phyloP scores from a whole-genome alignment of 2,329 filamentous ascomycete genomes.

The Didymella sp. region DNA sequence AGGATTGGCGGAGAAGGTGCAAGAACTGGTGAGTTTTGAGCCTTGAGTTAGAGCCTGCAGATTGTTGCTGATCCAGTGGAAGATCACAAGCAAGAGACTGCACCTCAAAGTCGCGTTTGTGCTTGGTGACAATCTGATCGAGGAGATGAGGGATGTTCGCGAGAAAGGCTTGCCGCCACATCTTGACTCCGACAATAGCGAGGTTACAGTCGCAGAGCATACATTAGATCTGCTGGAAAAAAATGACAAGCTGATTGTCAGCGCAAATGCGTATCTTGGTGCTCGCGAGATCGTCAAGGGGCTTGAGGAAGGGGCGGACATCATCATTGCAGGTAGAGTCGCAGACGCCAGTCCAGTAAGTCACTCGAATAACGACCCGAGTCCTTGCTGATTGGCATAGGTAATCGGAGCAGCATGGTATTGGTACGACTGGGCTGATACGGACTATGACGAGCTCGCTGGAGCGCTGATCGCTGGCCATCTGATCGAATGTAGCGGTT shows the following conservation, averaged over 20 bases:
- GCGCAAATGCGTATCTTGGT: slow-evolving; percentile 63
- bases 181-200: slow-evolving; percentile 51
- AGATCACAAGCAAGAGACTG: slow-evolving; percentile 47
- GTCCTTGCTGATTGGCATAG: slow-evolving; percentile 15
- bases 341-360: slow-evolving; percentile 45
- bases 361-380: not conserved
- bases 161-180: slow-evolving; percentile 52
- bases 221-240: slow-evolving; percentile 51
- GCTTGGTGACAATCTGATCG: slow-evolving; percentile 55
- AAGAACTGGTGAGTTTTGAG: slow-evolving; percentile 45
- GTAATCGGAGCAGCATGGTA: slow-evolving; percentile 64
- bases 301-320: slow-evolving; percentile 43
- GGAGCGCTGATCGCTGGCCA: slow-evolving; percentile 54
- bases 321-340: slow-evolving; percentile 45
- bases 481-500: slow-evolving; percentile 55
- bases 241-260: slow-evolving; percentile 49
- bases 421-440: slow-evolving; percentile 62
- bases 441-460: slow-evolving; percentile 58
- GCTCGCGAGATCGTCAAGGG: slow-evolving; percentile 47
- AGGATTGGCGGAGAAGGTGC: slow-evolving; percentile 57
- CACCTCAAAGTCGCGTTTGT: slow-evolving; percentile 56
- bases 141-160: slow-evolving; percentile 37
- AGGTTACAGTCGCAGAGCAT: slow-evolving; percentile 46
- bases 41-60: not conserved
- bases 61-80: not conserved